Base-by-base conservation (phyloP, 2,329 filamentous ascomycete species). In the Pyrenophora teres region DNA sequence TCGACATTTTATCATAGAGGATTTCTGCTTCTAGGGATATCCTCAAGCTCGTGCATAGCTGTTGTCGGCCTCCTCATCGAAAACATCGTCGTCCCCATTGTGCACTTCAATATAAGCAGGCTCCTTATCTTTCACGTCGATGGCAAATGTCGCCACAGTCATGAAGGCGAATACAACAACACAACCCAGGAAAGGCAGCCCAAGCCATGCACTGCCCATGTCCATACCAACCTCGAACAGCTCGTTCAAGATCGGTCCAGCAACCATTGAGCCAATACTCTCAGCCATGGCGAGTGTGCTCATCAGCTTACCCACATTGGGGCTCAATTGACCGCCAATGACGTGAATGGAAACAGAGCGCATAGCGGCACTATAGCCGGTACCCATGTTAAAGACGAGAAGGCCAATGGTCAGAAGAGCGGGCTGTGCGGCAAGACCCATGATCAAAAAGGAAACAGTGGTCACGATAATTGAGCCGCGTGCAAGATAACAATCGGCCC, bases 221-320 rank as follows among this genome's bases (percentile, higher is more conserved):
- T 76, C 70, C 49, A 81, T 70, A 0, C 79, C 80, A 49, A 76
- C 64, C 27, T 78, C 73, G 52, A 81, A 81, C 12, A 78, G 63
- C 7, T 69, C 65, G 2, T 78, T 78, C 35, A 81, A 71, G 4
- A 77, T 59, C 3, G 80, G 72, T 19, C 78, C 79, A 3, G 78
- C 78, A 27, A 80, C 60, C 52, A 81, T 74, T 19, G 74, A 71
- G 6, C 80, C 79, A 8, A 80, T 60, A 13, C 75, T 74, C 54
- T 81, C 77, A 3, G 80, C 65, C 16, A 81, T 76, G 25, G 78
- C 77, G 50, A 81, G 75, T 1, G 80, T 73, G 4, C 78, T 78
- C 60, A 80, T 81, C 12, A 81, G 60, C 9, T 78, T 73, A 5
- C 78, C 79, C 3, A 78, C 76, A 46, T 81, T 56, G 1, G 66